Evolutionary conservation across 495 filamentous ascomycete genomes (phyloP).

Genomic region (Elaphomyces granulatus): DNA sequence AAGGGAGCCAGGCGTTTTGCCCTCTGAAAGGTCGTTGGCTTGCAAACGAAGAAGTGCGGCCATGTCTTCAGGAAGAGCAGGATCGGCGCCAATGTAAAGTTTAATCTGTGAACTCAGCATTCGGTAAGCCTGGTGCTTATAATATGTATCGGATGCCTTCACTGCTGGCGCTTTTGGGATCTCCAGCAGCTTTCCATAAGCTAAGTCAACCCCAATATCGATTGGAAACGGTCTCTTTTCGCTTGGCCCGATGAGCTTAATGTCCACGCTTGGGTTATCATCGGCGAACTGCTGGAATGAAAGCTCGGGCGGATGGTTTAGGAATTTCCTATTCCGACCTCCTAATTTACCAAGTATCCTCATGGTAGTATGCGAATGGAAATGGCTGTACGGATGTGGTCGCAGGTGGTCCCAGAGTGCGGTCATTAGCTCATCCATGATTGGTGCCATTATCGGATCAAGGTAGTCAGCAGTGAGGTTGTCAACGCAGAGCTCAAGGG

Average conservation of each 20-base stretch:
- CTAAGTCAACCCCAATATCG: slow-evolving; percentile 71
- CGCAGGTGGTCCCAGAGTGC: slow-evolving; percentile 89
- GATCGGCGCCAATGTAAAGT: slow-evolving; percentile 71
- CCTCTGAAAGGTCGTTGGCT: slow-evolving; percentile 65
- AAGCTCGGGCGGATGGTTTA: slow-evolving; percentile 72
- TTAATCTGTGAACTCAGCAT: slow-evolving; percentile 79
- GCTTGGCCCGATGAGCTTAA: slow-evolving; percentile 76
- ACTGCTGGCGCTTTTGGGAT: slow-evolving; percentile 45
- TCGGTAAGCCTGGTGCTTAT: slow-evolving; percentile 85
- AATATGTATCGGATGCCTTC: slow-evolving; percentile 66
- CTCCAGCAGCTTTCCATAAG: slow-evolving; percentile 75
- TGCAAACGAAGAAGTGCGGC: slow-evolving; percentile 71
- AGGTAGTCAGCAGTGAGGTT: slow-evolving; percentile 96
- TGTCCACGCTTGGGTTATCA: slow-evolving; percentile 70
- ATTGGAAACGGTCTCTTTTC: slow-evolving; percentile 78
- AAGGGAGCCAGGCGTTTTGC: slow-evolving; percentile 49
- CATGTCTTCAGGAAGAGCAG: slow-evolving; percentile 72
- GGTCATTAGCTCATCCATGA: slow-evolving; percentile 96
- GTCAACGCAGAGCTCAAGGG: slow-evolving; percentile 92
- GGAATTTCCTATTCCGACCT: slow-evolving; percentile 85
- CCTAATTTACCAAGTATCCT: slow-evolving; percentile 96
- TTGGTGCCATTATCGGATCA: slow-evolving; percentile 97
- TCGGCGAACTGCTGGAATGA: slow-evolving; percentile 74
- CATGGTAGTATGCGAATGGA: slow-evolving; percentile 94
- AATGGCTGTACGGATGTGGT: slow-evolving; percentile 87